Percentiles rank a stretch among this genome's conserved stretches.
Evolutionary conservation across 1,284 basidiomycete genomes (phyloP).

Genomic region (Puccinia horiana): DNA sequence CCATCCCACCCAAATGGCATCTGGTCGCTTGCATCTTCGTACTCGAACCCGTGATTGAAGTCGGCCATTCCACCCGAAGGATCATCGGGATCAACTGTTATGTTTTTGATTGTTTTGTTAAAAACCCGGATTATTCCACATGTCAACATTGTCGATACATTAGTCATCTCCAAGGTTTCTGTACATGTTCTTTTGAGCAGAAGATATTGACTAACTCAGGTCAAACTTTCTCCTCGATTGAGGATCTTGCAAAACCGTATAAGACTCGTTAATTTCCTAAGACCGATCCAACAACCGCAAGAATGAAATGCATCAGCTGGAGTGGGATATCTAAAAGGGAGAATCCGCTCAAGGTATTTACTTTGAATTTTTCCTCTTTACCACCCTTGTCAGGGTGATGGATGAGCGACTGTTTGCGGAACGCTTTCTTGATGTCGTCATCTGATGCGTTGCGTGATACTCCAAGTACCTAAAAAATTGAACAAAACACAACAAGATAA

Average conservation of each 20-base stretch:
- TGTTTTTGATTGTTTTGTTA: neutral
- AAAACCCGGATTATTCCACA: neutral
- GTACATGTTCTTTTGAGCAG: neutral
- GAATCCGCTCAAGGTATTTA: neutral
- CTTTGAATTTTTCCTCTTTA: conserved; percentile 52
- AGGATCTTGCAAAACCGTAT: conserved; percentile 34
- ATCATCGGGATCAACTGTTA: conserved; percentile 30
- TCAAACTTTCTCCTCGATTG: conserved; percentile 15
- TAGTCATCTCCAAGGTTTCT: neutral
- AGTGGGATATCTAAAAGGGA: neutral
- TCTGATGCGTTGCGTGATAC: conserved; percentile 55
- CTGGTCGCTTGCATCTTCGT: neutral
- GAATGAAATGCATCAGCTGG: neutral
- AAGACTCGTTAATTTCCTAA: conserved; percentile 39
- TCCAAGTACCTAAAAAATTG: conserved; percentile 53
- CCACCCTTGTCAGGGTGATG: conserved; percentile 59
- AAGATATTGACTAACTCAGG: conserved; percentile 2
- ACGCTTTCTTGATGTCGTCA: conserved; percentile 57
- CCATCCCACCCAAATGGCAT: conserved; percentile 15
- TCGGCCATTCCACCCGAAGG: neutral
- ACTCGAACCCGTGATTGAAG: neutral
- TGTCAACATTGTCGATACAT: neutral
- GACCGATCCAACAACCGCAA: neutral
- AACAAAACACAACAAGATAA: neutral
- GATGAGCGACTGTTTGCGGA: conserved; percentile 57